Evolutionary conservation across 352 stramenopile species (phyloP).

Genomic region (Globisporangium polare): DNA sequence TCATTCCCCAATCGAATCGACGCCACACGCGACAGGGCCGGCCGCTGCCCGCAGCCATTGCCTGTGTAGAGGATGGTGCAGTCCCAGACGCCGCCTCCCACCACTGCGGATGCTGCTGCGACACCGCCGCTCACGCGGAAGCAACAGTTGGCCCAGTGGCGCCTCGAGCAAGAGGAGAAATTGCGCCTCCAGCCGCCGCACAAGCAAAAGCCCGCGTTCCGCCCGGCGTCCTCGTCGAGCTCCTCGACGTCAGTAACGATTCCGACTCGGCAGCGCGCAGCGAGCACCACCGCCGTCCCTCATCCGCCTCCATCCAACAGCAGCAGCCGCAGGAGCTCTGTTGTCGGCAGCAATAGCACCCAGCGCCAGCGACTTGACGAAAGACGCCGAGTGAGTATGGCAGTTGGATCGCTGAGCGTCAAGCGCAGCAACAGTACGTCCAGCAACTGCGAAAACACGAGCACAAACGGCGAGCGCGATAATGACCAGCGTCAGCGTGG

Average conservation of each 20-base stretch:
- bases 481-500: neutral
- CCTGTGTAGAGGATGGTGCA: constrained; percentile 1
- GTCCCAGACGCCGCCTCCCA: constrained; percentile 8
- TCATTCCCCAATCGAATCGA: neutral
- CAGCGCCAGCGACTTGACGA: neutral
- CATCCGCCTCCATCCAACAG: neutral
- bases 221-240: neutral
- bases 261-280: constrained; percentile 1
- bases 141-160: constrained; percentile 25
- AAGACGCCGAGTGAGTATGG: constrained; percentile 1
- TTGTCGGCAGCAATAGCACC: neutral
- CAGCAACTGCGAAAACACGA: neutral
- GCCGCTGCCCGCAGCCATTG: neutral
- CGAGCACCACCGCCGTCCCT: neutral
- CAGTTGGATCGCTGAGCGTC: neutral
- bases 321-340: neutral
- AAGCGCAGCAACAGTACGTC: constrained; percentile 1
- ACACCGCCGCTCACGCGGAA: constrained; percentile 18
- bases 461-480: neutral
- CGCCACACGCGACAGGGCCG: neutral
- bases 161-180: constrained; percentile 11
- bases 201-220: constrained; percentile 8
- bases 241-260: neutral
- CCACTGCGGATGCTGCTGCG: neutral
- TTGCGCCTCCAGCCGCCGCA: neutral